Conservation (phyloP, 2,329 filamentous ascomycete species). For the Colletotrichum lupini region DNA sequence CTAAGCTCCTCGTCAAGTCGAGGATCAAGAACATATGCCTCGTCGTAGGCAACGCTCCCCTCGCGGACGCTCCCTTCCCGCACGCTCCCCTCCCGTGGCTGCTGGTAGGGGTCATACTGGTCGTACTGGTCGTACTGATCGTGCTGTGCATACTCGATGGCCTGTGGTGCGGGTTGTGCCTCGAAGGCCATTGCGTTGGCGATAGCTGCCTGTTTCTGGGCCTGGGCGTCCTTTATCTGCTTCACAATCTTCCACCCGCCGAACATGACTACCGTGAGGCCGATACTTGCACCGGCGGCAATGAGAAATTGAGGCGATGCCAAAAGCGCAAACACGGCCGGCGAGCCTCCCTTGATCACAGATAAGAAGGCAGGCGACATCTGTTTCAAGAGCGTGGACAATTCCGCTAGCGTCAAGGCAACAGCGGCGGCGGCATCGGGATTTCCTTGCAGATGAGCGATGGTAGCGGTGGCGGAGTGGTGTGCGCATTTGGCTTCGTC, state of each 20-base stretch:
- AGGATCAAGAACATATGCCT: constrained; percentile 61
- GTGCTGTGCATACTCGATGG: constrained; percentile 27
- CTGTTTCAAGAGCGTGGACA: constrained; percentile 83
- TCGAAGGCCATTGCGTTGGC: constrained; percentile 45
- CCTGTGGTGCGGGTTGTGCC: constrained; percentile 22
- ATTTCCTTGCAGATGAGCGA: constrained; percentile 74
- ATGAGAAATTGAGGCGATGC: constrained; percentile 95
- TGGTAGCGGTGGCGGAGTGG: constrained; percentile 84
- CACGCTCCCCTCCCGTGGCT: background rate
- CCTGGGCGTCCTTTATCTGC: constrained; percentile 69
- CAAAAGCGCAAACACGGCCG: constrained; percentile 86
- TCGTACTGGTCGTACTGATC: constrained; percentile 21
- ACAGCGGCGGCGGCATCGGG: constrained; percentile 94
- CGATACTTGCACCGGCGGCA: constrained; percentile 86
- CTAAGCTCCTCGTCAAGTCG: constrained; percentile 64
- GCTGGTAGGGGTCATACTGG: constrained; percentile 32
- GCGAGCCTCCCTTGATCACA: constrained; percentile 82
- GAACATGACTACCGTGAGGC: constrained; percentile 94
- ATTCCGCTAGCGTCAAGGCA: constrained; percentile 90
- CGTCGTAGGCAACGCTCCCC: constrained; percentile 53
- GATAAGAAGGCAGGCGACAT: constrained; percentile 84
- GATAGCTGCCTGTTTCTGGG: constrained; percentile 39
- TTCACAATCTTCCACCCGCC: constrained; percentile 98
- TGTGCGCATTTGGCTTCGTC: constrained; percentile 92
- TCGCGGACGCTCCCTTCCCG: constrained; percentile 12